A percentile compares a stretch with the other conserved stretches of the same genome.
These are phyloP conservation scores for Hypoxylon fragiforme DNA, from an alignment of 495 filamentous ascomycete genomes.

Conservation along the genomic window DNA sequence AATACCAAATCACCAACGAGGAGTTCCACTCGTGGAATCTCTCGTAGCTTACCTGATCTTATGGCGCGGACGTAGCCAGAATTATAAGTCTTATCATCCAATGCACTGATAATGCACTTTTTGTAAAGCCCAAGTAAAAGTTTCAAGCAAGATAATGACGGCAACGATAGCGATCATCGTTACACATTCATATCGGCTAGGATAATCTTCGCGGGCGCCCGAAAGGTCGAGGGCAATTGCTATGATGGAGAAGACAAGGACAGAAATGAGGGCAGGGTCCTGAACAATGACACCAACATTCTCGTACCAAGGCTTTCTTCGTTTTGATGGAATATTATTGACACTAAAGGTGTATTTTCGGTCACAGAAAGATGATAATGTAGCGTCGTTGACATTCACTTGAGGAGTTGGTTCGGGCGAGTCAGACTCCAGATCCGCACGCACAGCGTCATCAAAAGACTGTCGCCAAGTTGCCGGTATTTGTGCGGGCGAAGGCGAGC, in stretches of 20 bases:
- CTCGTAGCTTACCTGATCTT: neutral
- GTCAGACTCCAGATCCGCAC: too few species aligned
- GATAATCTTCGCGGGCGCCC: neutral
- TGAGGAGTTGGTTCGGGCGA: too few species aligned
- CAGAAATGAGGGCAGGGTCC: neutral
- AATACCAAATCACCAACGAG: neutral
- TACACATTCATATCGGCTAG: neutral
- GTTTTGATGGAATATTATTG: neutral
- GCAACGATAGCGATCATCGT: neutral
- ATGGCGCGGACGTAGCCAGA: neutral
- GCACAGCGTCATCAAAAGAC: neutral
- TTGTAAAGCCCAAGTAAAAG: neutral
- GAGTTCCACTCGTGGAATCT: neutral
- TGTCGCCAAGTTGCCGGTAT: neutral
- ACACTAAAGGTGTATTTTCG: neutral
- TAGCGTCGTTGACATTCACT: neutral
- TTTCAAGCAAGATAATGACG: neutral
- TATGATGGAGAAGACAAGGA: neutral
- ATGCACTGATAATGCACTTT: neutral
- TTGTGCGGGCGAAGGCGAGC: neutral
- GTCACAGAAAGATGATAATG: neutral
- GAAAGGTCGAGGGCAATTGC: neutral
- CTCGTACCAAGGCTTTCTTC: neutral
- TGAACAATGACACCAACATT: neutral
- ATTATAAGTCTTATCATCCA: neutral